Percentiles rank a stretch among this genome's conserved stretches.
Evolutionary conservation across 768 basidiomycete genomes (phyloP).

Genomic region (Pleurotus tuber-regium): DNA sequence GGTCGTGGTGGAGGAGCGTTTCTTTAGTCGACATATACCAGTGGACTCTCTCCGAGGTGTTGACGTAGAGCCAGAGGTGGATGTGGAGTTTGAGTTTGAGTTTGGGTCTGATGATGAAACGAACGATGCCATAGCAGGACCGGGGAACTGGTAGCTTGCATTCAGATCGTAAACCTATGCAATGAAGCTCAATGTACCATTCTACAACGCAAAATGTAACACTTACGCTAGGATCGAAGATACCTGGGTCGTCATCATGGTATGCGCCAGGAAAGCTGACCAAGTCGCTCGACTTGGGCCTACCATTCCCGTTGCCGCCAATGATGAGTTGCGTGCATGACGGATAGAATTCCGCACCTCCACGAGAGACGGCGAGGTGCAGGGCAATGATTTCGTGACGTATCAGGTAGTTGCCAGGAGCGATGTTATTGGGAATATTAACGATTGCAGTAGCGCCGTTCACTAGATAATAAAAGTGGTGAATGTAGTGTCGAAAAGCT

Average conservation of each 20-base stretch:
- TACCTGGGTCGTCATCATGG: conserved; percentile 66
- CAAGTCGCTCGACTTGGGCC: conserved; percentile 44
- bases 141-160: conserved; percentile 44
- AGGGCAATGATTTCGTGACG: conserved; percentile 82
- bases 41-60: background rate
- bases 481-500: background rate
- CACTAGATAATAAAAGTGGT: conserved; percentile 26
- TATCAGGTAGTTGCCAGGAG: conserved; percentile 70
- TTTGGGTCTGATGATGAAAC: conserved; percentile 10
- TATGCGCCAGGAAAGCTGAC: conserved; percentile 76
- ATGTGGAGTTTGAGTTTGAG: no score
- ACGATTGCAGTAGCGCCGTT: conserved; percentile 37
- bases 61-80: background rate
- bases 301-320: conserved; percentile 50
- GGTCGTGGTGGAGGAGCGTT: conserved; percentile 3
- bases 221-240: conserved; percentile 50
- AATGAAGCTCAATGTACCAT: background rate
- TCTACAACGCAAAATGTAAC: background rate
- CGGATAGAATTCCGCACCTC: conserved; percentile 84
- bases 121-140: conserved; percentile 41
- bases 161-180: conserved; percentile 28
- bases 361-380: conserved; percentile 51
- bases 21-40: background rate
- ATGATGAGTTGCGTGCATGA: conserved; percentile 62
- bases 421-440: conserved; percentile 50